phyloP scores from a whole-genome alignment of 371 early-diverging fungal species.

The Apophysomyces trapeziformis region DNA sequence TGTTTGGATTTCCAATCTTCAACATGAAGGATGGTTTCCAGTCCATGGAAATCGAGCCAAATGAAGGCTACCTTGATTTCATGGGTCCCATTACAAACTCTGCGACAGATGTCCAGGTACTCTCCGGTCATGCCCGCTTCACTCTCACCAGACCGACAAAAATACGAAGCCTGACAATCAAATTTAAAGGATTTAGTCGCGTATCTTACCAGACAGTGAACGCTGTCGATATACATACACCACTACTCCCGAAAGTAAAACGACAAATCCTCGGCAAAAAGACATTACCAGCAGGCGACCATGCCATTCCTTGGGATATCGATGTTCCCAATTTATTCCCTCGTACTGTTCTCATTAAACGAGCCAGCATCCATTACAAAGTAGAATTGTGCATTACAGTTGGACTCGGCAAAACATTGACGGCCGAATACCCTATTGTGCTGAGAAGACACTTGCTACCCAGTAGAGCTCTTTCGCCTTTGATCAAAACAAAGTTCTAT shows the following conservation, averaged over 20 bases:
- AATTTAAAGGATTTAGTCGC: conserved; percentile 28
- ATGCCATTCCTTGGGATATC: conserved; percentile 28
- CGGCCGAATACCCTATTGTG: conserved; percentile 28
- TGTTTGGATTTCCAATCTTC: conserved; percentile 10
- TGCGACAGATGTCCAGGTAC: conserved; percentile 12
- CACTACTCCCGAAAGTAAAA: conserved; percentile 31
- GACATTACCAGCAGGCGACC: conserved; percentile 26
- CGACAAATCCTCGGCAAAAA: conserved; percentile 24
- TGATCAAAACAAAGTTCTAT: conserved; percentile 27
- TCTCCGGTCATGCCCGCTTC: conserved; percentile 26
- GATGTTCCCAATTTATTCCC: conserved; percentile 33
- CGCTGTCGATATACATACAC: conserved; percentile 7
- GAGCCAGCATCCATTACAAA: conserved; percentile 27
- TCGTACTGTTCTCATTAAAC: conserved; percentile 21
- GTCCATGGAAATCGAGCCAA: conserved; percentile 26
- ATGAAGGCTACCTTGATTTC: conserved; percentile 25
- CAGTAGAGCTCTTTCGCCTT: conserved; percentile 26
- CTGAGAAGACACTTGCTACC: conserved; percentile 29
- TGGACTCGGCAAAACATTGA: conserved; percentile 30
- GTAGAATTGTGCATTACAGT: conserved; percentile 25
- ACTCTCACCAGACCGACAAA: conserved; percentile 23
- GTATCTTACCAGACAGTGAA: conserved; percentile 1
- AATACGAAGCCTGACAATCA: conserved; percentile 27
- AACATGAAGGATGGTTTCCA: conserved; percentile 33
- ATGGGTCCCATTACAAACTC: conserved; percentile 14